phyloP scores from a whole-genome alignment of 106 monocot species.

The Alisma plantagoaquatica region DNA sequence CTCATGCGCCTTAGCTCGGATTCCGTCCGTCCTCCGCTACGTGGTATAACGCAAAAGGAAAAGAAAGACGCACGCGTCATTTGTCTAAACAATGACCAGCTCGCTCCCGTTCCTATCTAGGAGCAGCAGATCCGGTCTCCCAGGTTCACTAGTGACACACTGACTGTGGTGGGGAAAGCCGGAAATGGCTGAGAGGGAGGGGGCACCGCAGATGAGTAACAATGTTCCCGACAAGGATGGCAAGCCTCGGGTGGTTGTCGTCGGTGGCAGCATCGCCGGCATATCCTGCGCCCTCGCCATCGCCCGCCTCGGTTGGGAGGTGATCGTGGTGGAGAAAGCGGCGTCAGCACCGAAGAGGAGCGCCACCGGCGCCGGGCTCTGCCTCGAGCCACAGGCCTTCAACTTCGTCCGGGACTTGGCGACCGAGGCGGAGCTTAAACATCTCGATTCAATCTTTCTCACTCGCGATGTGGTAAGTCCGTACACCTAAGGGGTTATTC shows the following conservation, averaged over 20 bases:
- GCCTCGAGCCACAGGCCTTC: slow-evolving; percentile 48
- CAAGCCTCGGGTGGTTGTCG: slow-evolving; percentile 21
- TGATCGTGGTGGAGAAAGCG: slow-evolving; percentile 41
- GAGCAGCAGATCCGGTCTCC: too few species aligned
- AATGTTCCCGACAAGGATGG: neutral
- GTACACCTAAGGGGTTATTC: too few species aligned
- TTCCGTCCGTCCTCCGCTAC: too few species aligned
- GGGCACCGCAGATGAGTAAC: too few species aligned
- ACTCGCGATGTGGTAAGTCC: slow-evolving; percentile 26
- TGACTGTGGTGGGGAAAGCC: too few species aligned
- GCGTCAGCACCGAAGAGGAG: slow-evolving; percentile 17
- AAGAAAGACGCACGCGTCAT: too few species aligned
- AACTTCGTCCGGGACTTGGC: slow-evolving; percentile 34
- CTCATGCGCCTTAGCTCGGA: too few species aligned
- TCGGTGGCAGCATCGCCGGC: slow-evolving; percentile 74
- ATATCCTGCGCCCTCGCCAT: slow-evolving; percentile 49
- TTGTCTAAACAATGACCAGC: too few species aligned
- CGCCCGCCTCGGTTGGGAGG: slow-evolving; percentile 32
- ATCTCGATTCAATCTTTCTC: slow-evolving; percentile 31
- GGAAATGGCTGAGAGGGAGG: too few species aligned
- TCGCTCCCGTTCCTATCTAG: too few species aligned
- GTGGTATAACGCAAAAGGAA: too few species aligned
- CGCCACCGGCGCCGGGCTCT: slow-evolving; percentile 52
- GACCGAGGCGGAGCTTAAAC: slow-evolving; percentile 1
- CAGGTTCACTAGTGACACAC: too few species aligned